Evolutionary conservation across 106 monocot species (phyloP), one percentile per base, ranked within the genome.

Genomic region (Platanthera zijinensis): DNA sequence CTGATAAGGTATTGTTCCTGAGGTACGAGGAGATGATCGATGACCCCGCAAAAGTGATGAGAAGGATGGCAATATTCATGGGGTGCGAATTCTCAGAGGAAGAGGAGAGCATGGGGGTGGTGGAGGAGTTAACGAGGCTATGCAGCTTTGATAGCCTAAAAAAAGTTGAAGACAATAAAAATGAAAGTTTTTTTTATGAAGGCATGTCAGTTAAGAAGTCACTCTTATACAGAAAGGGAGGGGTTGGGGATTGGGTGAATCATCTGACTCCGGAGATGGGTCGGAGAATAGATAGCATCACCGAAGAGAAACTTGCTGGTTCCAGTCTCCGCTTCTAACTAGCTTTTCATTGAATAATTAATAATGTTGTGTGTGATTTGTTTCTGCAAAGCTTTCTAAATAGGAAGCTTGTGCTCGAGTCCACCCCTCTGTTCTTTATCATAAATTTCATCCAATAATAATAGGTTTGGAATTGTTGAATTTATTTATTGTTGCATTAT

Each of bases 101-200:
- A 22, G 83, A 80, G 49, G 80, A 73, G 9, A 17, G 71, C 48
- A 45, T 25, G 5, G 76, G 74, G 7, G 82, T 76, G 22, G 72
- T 76, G 46, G 81, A 66, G 52, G 56, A 69, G 51, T 61, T 85
- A 8, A 5, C 79, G 28, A n/a, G 79, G 70, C 30, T 82, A 13
- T 85, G 85, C 46, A 85, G 85, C 69, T 66, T 85, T 14, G 68
- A 64, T 9, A 75, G 32, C 28, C 51, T 86, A n/a, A 83, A 53
- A 8, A 56, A 32, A 2, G 10, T 79, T 66, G 79, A 80, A 66
- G 83, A 66, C 52, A 86, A 83, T 25, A 80, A 17, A 52, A 47
- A 3, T 4, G 75, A 73, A 4, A 6, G 10, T 6, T 12, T 18
- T 0, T 4, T 8, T 50, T 76, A 7, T 61, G 76, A 45, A 52